A percentile compares a stretch with the other conserved stretches of the same genome.
Conservation (phyloP, 495 filamentous ascomycete genomes). For the Aspergillus cavernicola region DNA sequence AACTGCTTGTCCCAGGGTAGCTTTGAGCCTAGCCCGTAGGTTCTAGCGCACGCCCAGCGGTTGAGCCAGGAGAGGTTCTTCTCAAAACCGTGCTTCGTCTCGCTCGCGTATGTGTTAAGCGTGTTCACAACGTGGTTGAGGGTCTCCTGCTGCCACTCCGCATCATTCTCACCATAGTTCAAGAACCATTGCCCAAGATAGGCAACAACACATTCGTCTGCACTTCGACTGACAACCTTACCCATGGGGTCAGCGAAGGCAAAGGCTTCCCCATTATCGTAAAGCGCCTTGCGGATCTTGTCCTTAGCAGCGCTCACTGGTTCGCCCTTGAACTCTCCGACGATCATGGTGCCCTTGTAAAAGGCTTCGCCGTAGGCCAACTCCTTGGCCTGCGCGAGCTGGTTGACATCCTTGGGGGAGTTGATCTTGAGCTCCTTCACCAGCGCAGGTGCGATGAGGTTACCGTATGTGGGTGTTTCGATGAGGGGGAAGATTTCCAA, state of each 20-base stretch:
- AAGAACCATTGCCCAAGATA: conserved; percentile 96
- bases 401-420: conserved; percentile 89
- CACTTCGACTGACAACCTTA: conserved; percentile 77
- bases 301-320: conserved; percentile 82
- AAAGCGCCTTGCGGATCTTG: conserved; percentile 74
- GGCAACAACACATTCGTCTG: conserved; percentile 87
- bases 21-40: conserved; percentile 89
- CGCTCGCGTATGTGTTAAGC: conserved; percentile 72
- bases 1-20: conserved; percentile 92
- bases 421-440: conserved; percentile 94
- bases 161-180: conserved; percentile 85
- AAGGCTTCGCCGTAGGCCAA: conserved; percentile 96
- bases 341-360: conserved; percentile 89
- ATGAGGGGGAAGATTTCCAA: conserved; percentile 86
- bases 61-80: conserved; percentile 85
- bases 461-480: conserved; percentile 82
- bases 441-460: conserved; percentile 75
- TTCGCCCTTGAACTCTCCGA: conserved; percentile 85
- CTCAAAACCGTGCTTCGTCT: conserved; percentile 80
- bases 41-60: conserved; percentile 91
- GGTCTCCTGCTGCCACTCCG: conserved; percentile 71
- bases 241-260: conserved; percentile 91
- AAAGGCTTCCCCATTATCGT: conserved; percentile 79
- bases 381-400: conserved; percentile 90
- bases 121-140: conserved; percentile 69